Conservation (phyloP, 2,329 filamentous ascomycete genomes). For the Zasmidium citrigriseum region DNA sequence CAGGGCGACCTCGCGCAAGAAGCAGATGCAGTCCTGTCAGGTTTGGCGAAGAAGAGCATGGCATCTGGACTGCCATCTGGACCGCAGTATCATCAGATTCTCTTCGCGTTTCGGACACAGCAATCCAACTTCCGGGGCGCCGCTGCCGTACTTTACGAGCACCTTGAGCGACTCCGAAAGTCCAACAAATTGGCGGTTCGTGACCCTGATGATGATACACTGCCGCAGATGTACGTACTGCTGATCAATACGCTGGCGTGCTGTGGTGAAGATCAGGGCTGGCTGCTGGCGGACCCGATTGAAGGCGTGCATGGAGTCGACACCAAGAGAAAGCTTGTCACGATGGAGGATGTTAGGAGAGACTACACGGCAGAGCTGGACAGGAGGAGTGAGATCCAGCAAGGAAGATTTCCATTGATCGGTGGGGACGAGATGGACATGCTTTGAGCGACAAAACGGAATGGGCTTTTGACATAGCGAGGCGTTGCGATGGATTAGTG, state of each 20-base stretch:
- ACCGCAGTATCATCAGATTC: slow-evolving; percentile 79
- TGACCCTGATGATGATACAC: slow-evolving; percentile 53
- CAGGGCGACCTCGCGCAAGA: slow-evolving; percentile 69
- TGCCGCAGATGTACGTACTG: slow-evolving; percentile 77
- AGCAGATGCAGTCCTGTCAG: slow-evolving; percentile 75
- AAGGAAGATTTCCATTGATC: slow-evolving; percentile 80
- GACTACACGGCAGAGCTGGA: slow-evolving; percentile 91
- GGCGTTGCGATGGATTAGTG: neutral
- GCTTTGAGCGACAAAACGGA: no score
- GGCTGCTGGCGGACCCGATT: slow-evolving; percentile 64
- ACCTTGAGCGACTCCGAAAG: slow-evolving; percentile 51
- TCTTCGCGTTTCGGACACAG: slow-evolving; percentile 87
- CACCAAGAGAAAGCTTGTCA: slow-evolving; percentile 73
- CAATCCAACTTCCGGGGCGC: slow-evolving; percentile 84
- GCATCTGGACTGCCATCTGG: slow-evolving; percentile 20
- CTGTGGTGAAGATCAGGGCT: slow-evolving; percentile 78
- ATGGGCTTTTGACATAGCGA: neutral
- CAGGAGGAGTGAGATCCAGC: slow-evolving; percentile 81
- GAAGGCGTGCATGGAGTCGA: slow-evolving; percentile 40
- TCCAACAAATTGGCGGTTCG: slow-evolving; percentile 22
- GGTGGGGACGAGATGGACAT: slow-evolving; percentile 39
- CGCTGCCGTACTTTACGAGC: slow-evolving; percentile 58
- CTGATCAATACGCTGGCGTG: slow-evolving; percentile 92
- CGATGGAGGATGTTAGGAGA: slow-evolving; percentile 79
- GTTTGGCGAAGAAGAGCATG: slow-evolving; percentile 68